Base-by-base conservation (phyloP, 768 basidiomycete genomes). In the Boletus insuetus region DNA sequence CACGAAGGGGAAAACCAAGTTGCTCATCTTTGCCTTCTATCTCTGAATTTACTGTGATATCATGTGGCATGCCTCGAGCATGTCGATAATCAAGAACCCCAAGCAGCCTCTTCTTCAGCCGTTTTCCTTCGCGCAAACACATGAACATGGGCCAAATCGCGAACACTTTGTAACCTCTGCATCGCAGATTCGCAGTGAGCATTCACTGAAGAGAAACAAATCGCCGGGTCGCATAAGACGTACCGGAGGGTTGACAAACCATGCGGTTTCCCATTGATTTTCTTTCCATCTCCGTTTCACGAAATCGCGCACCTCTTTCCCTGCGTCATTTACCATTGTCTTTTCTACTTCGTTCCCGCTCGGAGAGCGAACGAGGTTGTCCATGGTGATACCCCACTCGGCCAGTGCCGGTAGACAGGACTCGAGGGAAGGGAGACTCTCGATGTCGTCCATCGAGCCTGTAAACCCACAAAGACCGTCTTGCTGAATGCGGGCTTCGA, bases 211-310 rank as follows among this genome's bases (percentile, higher is more conserved):
- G 20, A 37, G 9, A 4, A n/a, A 35, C 3, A 14, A 22, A 35
- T 12, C 11, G 32, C 22, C 6, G n/a, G 10, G 0, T 6, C 16
- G 19, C 19, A 49, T 12, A 14, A 49, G 29, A 47, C 87, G 66
- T 63, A 94, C 91, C 47, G 86, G 89, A 41, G 91, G 91, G 65
- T 94, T 94, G 41, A 91, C 87, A 64, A 93, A 93, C 92, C 92
- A 94, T 2, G 89, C 89, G 0, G 90, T 91, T 72, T 94, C 92
- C 91, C 89, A 94, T n/a, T 81, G 79, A 6, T 64, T 67, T 64
- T 91, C 88, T 17, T 64, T 61, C 92, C 92, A 94, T 46, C 82
- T 74, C 46, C 75, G 76, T 66, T 72, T 76, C 13, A 94, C 80
- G 68, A 87, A 93, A 46, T 69, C 70, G 34, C 81, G 75, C 41